Base-by-base conservation (phyloP, 2,329 filamentous ascomycete species). In the Fusarium temperatum region DNA sequence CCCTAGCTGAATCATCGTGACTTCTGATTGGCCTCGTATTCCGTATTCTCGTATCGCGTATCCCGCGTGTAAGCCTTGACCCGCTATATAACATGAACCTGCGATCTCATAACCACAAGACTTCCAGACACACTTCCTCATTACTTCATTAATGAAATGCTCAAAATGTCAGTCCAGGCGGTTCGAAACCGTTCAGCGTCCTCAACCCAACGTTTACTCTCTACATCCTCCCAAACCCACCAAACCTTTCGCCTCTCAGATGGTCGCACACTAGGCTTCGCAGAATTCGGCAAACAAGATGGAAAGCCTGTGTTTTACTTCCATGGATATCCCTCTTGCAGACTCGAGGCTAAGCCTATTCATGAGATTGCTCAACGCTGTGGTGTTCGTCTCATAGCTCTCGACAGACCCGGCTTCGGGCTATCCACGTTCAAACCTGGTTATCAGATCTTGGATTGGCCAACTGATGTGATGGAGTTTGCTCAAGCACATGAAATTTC, bases 391-490 rank as follows among this genome's bases (percentile, higher is more conserved):
- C 32, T 85, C 45, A 78, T 86, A 42, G 77, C 82, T 8, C 75
- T 82, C 6, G 84, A 86, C 60, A 80, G 85, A 2, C 84, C 85
- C 2, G 85, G 85, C 12, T 83, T 82, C 38, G 85, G 84, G 12
- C 70, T 84, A 6, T 85, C 83, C 8, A 79, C 83, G 6, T 79
- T 79, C 17, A 80, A 82, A 65, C 78, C 81, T 15, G 68, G 64
- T 12, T 78, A 82, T 18, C 75, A 55, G 20, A 72, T 84, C 22
- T 47, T 78, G 20, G 80, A 84, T 73, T 83, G 79, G 77, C 75
- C 82, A 1, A 68, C 55, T 51, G 82, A 85, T 66, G 79, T 84
- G 14, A 60, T 65, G 10, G 77, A 67, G 1, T 78, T 84, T 51
- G 78, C 81, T 3, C 57, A 65, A 11, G 73, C 70, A 48, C 71